Percentiles rank a stretch among this genome's conserved stretches.
These are phyloP conservation scores for Fonsecaea pedrosoi DNA, from an alignment of 2,329 filamentous ascomycete species.

Conservation along the genomic window DNA sequence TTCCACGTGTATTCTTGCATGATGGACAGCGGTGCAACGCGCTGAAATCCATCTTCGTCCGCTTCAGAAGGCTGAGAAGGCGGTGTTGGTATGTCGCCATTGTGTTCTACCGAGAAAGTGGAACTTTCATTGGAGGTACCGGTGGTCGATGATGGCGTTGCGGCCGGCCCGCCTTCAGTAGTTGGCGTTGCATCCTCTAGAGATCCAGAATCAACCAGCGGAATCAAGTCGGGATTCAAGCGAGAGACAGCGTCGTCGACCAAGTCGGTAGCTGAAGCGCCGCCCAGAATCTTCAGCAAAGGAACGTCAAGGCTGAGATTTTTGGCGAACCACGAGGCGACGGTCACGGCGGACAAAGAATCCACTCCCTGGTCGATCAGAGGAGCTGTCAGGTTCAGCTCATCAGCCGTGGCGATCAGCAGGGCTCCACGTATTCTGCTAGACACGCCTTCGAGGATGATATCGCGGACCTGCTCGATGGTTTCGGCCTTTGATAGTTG, in stretches of 20 bases:
- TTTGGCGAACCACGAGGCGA: slow-evolving; percentile 59
- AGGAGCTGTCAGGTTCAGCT: slow-evolving; percentile 13
- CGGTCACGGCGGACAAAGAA: slow-evolving; percentile 49
- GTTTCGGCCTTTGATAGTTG: slow-evolving; percentile 20
- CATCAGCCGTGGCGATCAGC: slow-evolving; percentile 8
- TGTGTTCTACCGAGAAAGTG: background rate
- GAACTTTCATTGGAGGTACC: background rate
- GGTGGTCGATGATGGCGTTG: background rate
- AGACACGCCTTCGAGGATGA: slow-evolving; percentile 21
- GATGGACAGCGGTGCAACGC: slow-evolving; percentile 17
- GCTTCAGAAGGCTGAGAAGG: slow-evolving; percentile 3
- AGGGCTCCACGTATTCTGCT: slow-evolving; percentile 20
- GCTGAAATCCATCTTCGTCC: slow-evolving; percentile 14
- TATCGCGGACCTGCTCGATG: slow-evolving; percentile 8
- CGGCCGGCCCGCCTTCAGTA: background rate
- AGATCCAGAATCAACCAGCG: slow-evolving; percentile 22
- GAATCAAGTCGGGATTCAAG: slow-evolving; percentile 18
- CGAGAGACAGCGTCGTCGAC: slow-evolving; percentile 16
- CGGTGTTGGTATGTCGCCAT: background rate
- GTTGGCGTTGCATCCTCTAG: slow-evolving; percentile 2
- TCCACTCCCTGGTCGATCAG: slow-evolving; percentile 47
- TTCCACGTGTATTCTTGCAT: slow-evolving; percentile 23
- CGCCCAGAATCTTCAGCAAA: slow-evolving; percentile 55
- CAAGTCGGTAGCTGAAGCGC: slow-evolving; percentile 30
- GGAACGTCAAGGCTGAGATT: slow-evolving; percentile 54